Evolutionary conservation across 768 basidiomycete genomes (phyloP), one percentile per base, ranked within the genome.

Genomic region (Hysterangium stoloniferum): DNA sequence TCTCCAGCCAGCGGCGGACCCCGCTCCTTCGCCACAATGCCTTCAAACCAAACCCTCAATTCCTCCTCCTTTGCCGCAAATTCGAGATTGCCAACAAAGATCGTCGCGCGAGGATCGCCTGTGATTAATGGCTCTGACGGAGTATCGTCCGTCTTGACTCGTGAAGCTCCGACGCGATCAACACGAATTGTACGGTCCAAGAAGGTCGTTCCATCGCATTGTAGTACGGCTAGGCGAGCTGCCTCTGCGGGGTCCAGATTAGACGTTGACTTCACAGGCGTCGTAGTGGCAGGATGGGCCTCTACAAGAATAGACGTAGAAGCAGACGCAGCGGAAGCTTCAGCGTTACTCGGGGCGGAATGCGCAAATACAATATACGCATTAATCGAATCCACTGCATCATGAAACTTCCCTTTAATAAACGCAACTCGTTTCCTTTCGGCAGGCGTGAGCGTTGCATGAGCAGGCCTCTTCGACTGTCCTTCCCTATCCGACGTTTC

Each of bases 341-440:
- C 17, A n/a, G 22, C 37, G n/a, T 68, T 62, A 4, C 58, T 50
- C 8, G 76, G 74, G 3, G 61, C 53, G 6, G 80, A 74, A 59
- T 92, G 80, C 1, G 89, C 88, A 63, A 97, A 92, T 17, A 98
- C 91, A 41, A 95, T 67, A 64, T 99, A 99, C 1, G 90, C 88
- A 60, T 93, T 88, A 52, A 89, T 78, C 15, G 79, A 74, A 57
- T 80, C 80, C 4, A 84, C 82, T 29, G 78, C 74, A 2, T 81
- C 71, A 66, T 98, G 92, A 60, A 97, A 80, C 58, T 95, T 90
- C 48, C 83, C 82, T 61, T 92, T 88, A 63, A 98, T 96, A 65
- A 93, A 96, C 0, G 92, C 89, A 47, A 97, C 80, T 56, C 84
- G 87, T 68, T 94, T 89, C 72, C 95, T 97, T 66, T 96, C 87